Evolutionary conservation across 257 asterid genomes (phyloP), one percentile per base, ranked within the genome.

Genomic region (Anisodus acutangulus): DNA sequence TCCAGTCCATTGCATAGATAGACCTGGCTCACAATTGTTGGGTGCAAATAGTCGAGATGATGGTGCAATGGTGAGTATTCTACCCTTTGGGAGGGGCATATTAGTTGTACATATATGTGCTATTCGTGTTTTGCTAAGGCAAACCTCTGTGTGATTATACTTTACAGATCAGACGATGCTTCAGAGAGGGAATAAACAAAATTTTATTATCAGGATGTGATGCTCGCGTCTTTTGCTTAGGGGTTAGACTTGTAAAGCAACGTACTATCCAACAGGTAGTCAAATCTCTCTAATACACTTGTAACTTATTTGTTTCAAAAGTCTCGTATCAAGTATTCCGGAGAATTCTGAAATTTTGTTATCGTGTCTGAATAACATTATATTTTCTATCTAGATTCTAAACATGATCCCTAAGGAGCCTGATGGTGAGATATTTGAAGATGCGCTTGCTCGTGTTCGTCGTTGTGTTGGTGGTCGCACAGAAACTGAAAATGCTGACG

Each of bases 21-120:
- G 98, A 90, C 97, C 97, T 47, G 97, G 97, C 79, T 91, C 98
- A 9, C 98, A 93, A 89, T 85, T 91, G 86, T 89, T 94, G 71
- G 97, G 95, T 82, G 92, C 92, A 53, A 92, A 90, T 88, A 94
- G 92, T 85, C 88, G 95, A 86, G 97, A 92, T 90, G 95, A 92
- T 86, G 95, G 95, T 11, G 90, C 89, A 49, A 72, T 88, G 84
- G 95, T 93, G 89, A 91, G 97, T 91, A 82, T 71, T 79, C 5
- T 35, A 19, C 82, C 31, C 7, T 79, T 79, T 19, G 13, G 16
- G 37, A 8, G 70, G 70, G 16, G 39, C 39, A 63, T 5, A 63
- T 63, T 63, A 63, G 15, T 35, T 37, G 6, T 69, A 37, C 84
- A 82, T 83, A 26, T 79, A 31, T 74, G 43, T 19, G 15, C 8